phyloP scores from a whole-genome alignment of 2,329 filamentous ascomycete genomes.

The Nemania abortiva region DNA sequence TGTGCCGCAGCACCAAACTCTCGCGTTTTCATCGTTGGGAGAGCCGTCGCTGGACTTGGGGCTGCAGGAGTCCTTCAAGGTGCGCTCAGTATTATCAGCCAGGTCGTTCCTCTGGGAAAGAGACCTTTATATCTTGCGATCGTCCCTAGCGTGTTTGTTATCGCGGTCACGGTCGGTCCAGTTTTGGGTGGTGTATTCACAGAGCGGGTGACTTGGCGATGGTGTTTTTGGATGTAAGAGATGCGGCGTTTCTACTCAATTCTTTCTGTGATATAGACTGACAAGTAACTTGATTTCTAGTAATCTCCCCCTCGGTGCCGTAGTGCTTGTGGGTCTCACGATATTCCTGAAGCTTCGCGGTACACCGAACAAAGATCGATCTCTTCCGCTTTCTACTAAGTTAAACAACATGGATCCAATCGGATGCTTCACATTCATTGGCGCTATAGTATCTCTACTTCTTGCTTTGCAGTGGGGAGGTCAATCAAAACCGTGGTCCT shows the following conservation, averaged over 20 bases:
- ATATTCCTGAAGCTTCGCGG: not conserved
- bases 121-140: not conserved
- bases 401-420: no score
- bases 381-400: no score
- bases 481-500: no score
- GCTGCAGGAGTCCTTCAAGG: conserved; percentile 1
- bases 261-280: no score
- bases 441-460: no score
- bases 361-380: no score
- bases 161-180: not conserved
- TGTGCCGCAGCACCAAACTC: not conserved
- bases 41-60: not conserved
- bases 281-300: no score
- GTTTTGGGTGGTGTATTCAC: not conserved
- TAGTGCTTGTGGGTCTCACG: not conserved
- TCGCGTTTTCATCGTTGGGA: not conserved
- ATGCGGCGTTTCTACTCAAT: no score
- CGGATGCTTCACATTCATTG: no score
- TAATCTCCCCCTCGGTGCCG: not conserved
- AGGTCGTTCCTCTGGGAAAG: not conserved
- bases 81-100: not conserved
- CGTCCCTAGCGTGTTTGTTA: not conserved
- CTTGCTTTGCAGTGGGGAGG: no score
- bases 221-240: conserved; percentile 40
- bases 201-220: conserved; percentile 1